Conservation (phyloP, 208 protist species). For the Blastocrithidia nonstop region DNA sequence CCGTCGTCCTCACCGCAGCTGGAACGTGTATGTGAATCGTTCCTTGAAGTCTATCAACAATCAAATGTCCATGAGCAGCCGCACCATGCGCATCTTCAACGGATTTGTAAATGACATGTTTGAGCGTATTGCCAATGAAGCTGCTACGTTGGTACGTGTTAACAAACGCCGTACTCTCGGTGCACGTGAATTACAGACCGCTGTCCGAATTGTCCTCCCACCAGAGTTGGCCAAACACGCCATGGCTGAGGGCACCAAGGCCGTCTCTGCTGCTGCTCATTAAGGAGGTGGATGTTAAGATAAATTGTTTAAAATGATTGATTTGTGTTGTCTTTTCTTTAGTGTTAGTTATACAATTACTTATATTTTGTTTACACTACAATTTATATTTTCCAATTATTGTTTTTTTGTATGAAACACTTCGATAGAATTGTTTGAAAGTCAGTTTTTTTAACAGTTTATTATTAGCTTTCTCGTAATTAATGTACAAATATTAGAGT, state of each 20-base stretch:
- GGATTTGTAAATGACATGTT: slow-evolving; percentile 96
- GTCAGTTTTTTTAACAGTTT: neutral
- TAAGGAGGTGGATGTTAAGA: too few relatives aligned
- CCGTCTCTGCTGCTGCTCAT: slow-evolving; percentile 77
- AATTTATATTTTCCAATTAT: neutral
- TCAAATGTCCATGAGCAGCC: slow-evolving; percentile 88
- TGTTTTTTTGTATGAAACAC: neutral
- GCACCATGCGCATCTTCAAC: slow-evolving; percentile 96
- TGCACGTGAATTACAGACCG: slow-evolving; percentile 92
- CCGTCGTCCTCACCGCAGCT: slow-evolving; percentile 56
- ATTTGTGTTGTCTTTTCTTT: neutral
- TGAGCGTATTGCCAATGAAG: slow-evolving; percentile 90
- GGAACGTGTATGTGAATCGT: slow-evolving; percentile 82
- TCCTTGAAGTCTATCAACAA: slow-evolving; percentile 94
- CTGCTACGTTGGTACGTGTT: slow-evolving; percentile 79
- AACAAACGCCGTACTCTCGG: slow-evolving; percentile 92
- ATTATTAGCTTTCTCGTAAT: neutral
- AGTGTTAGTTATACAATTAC: neutral
- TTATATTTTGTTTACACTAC: neutral
- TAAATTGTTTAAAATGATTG: neutral
- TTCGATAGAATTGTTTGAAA: neutral
- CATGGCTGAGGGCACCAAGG: slow-evolving; percentile 94
- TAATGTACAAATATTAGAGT: neutral
- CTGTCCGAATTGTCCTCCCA: slow-evolving; percentile 92
- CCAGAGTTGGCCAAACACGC: slow-evolving; percentile 97